Evolutionary conservation across 805 yeast species (phyloP), one percentile per base, ranked within the genome.

Genomic region (Yarrowia sp.): DNA sequence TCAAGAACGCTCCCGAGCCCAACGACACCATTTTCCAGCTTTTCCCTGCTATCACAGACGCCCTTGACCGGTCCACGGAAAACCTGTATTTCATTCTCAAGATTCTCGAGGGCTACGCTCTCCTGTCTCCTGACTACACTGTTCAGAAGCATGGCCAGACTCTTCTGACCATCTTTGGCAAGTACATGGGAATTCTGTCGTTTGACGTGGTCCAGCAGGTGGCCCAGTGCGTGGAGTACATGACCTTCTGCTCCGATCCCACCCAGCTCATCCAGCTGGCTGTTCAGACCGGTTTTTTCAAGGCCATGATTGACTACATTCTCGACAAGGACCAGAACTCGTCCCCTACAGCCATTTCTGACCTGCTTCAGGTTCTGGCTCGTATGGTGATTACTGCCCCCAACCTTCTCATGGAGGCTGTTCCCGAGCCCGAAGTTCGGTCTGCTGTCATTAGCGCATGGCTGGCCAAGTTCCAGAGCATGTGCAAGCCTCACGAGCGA

Each of bases 401-500:
- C 20, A 24, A 46, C 9, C 49, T 71, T 34, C 55, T 73, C 38
- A 69, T 71, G 69, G 70, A 69, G 36, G 61, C 74, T 63, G 52
- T 72, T 36, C 39, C 50, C 13, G 55, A 61, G 36, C 53, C 38
- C 2, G 46, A 44, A 8, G 24, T 36, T 15, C 66, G 66, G 15
- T 46, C 53, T 12, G 66, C 66, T 3, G 46, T 61, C 24, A 20
- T 46, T n/a, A 6, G 55, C 5, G 46, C 55, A 1, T 79, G 81
- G 81, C 47, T 77, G 14, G 71, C 70, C 14, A 70, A 70, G 80
- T 77, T 80, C 47, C 79, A 81, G 33, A 85, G 85, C 69, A 83
- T 90, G 68, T 90, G 89, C 49, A 92, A 88, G 72, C 93, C 96
- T 0, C 82, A 91, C 69, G 85, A 86, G 71, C 86, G 89, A 70